phyloP scores from a whole-genome alignment of 2,329 filamentous ascomycete species.

The Cadophora gregata region DNA sequence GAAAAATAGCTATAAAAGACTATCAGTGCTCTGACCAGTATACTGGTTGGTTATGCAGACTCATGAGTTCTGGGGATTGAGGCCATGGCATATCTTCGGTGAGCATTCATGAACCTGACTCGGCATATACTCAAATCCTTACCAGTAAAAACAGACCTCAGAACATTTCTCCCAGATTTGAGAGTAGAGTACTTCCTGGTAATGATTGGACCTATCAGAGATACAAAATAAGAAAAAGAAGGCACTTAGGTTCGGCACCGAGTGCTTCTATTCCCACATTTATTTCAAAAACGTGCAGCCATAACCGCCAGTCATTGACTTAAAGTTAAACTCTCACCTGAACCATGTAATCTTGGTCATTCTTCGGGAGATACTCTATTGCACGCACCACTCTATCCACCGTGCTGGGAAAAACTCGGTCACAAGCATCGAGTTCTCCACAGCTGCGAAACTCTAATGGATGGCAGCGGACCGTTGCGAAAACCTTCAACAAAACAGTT shows the following conservation, averaged over 20 bases:
- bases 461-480: slow-evolving; percentile 7
- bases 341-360: background rate
- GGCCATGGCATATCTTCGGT: background rate
- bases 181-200: background rate
- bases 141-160: background rate
- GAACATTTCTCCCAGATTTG: background rate
- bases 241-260: no score
- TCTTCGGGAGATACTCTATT: background rate
- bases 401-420: slow-evolving; percentile 5
- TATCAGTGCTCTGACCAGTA: background rate
- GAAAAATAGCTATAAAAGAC: background rate
- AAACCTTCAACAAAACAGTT: background rate
- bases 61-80: background rate
- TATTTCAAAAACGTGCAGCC: background rate
- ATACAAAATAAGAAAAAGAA: no score
- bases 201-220: background rate
- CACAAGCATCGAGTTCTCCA: background rate
- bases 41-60: background rate
- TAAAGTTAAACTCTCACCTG: background rate
- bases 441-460: background rate
- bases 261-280: background rate
- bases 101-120: background rate
- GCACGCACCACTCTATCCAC: background rate
- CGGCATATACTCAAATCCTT: background rate
- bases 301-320: background rate